These are phyloP conservation scores for Eucalyptus rudis DNA, from an alignment of 345 rosid species.

Conservation along the genomic window DNA sequence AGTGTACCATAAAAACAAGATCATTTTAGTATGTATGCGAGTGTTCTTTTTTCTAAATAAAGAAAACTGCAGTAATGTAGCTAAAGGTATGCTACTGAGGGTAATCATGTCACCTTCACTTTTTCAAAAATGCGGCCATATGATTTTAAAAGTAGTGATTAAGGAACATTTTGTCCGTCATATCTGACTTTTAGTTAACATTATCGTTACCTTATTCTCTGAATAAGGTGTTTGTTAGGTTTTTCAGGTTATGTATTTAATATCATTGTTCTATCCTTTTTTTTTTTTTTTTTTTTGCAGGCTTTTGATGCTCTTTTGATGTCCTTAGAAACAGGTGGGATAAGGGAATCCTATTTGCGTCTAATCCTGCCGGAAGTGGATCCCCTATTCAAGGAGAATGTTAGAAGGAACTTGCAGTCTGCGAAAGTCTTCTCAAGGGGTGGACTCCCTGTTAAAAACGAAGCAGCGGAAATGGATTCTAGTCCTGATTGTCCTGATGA, in stretches of 20 bases:
- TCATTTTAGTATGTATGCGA: no score
- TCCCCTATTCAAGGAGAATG: conserved; percentile 58
- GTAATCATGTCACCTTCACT: no score
- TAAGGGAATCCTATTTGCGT: conserved; percentile 89
- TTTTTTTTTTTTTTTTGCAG: conserved; percentile 10
- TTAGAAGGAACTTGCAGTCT: conserved; percentile 15
- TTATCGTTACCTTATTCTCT: no score
- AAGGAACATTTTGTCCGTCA: no score
- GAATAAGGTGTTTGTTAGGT: neutral
- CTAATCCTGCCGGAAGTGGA: conserved; percentile 82
- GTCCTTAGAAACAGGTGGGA: conserved; percentile 81
- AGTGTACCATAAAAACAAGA: no score
- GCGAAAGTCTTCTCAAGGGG: conserved; percentile 5
- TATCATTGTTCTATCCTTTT: neutral
- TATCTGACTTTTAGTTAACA: no score
- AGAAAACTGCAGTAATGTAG: no score
- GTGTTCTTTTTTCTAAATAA: no score
- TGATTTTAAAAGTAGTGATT: no score
- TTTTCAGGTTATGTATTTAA: neutral
- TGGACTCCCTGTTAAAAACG: conserved; percentile 19
- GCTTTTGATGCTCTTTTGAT: conserved; percentile 76
- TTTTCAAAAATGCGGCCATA: no score
- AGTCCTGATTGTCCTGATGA: conserved; percentile 18
- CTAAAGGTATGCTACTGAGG: no score
- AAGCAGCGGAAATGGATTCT: conserved; percentile 22